Base-by-base conservation (phyloP, 352 stramenopile species). In the Nothophytophthora sp. region DNA sequence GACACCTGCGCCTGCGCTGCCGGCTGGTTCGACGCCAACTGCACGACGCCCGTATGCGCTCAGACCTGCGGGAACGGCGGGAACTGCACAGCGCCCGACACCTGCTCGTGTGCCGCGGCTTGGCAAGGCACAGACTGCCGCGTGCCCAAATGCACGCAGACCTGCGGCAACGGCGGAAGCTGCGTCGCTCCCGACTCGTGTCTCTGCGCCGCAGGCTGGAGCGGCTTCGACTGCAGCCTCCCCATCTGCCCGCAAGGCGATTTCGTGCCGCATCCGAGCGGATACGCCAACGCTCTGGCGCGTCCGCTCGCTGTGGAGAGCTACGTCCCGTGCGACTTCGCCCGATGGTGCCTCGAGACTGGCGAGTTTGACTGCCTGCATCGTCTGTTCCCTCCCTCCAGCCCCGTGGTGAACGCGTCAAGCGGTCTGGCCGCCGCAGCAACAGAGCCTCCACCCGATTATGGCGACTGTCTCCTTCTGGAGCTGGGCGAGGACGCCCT, bases 1-100 rank as follows among this genome's bases (percentile, higher is more conserved):
- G 96, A 99, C 60, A 98, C 94, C 2, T 99, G 96, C 53, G 45
- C 63, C 2, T 99, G 96, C 60, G 28, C 55, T 9, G 45, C 50
- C 6, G 96, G 96, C 1, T 99, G 96, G 96, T 98, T 98, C 55
- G 96, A 98, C 53, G 47, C 88, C 0, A 99, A 99, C 63, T 99
- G 96, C 64, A 98, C 95, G 2, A 98, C 96, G 4, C 96, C 96
- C 0, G 94, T 99, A 16, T 99, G 96, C 50, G 45, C 73, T 6
- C 89, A 98, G 63, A 99, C 96, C 8, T 99, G 96, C 67, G 96
- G 95, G 0, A 99, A 99, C 63, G 87, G 89, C 15, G 96, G 91
- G 0, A 98, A 98, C 51, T 99, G 96, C 60, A 98, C 92, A 7
- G 80, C 75, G 3, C 90, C 95, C 0, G 77, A 96, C 57, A 88